Evolutionary conservation across 768 basidiomycete species (phyloP).

Genomic region (Pulveroboletus sp.): DNA sequence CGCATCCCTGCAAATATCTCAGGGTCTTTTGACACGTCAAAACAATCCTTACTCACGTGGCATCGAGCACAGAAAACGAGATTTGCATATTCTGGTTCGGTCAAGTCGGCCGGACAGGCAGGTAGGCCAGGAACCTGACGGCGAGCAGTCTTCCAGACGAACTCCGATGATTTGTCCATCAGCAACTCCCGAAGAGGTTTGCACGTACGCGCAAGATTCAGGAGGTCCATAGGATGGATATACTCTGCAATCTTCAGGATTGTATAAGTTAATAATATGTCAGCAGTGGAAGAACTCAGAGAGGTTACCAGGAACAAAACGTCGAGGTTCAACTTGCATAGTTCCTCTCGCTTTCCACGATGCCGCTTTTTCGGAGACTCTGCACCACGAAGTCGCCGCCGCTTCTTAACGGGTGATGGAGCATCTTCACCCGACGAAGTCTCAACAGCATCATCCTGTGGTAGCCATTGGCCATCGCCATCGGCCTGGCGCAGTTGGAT

Average conservation of each 20-base stretch:
- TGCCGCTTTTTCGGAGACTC: neutral
- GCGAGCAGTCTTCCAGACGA: conserved; percentile 28
- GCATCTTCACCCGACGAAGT: neutral
- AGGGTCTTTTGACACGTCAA: neutral
- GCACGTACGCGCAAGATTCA: conserved; percentile 38
- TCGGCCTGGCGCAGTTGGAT: too few species aligned
- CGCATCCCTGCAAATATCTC: conserved; percentile 7
- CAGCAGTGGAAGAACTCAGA: neutral
- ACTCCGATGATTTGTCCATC: conserved; percentile 25
- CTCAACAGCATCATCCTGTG: too few species aligned
- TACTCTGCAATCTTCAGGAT: conserved; percentile 37
- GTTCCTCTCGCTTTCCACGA: neutral
- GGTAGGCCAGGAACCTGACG: conserved; percentile 37
- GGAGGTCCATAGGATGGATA: conserved; percentile 31
- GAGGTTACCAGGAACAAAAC: conserved; percentile 17
- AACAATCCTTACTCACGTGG: conserved; percentile 5
- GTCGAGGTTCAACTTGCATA: conserved; percentile 13
- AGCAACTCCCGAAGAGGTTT: conserved; percentile 36
- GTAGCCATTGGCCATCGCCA: too few species aligned
- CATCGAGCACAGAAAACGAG: conserved; percentile 37
- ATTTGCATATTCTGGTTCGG: conserved; percentile 43
- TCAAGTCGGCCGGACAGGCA: conserved; percentile 41
- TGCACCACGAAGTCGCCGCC: neutral
- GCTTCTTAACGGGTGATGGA: neutral
- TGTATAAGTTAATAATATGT: neutral